Percentiles rank a stretch among this genome's conserved stretches.
These are phyloP conservation scores for Daldinia decipiens DNA, from an alignment of 495 filamentous ascomycete species.

Conservation along the genomic window DNA sequence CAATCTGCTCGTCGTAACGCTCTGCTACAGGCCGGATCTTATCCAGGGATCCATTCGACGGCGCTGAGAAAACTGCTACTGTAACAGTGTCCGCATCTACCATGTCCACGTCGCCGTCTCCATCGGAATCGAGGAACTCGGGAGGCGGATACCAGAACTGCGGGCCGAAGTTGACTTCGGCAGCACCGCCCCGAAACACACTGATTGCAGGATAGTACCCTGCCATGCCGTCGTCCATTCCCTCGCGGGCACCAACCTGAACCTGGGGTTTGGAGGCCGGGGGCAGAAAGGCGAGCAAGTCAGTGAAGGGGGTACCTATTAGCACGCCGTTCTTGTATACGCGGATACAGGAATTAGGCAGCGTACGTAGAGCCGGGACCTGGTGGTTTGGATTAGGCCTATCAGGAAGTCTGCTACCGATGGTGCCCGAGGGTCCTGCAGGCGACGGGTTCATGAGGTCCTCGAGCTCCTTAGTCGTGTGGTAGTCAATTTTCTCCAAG, in stretches of 20 bases:
- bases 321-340: slow-evolving; percentile 91
- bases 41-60: slow-evolving; percentile 18
- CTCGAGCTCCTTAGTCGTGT: slow-evolving; percentile 86
- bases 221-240: slow-evolving; percentile 89
- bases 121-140: slow-evolving; percentile 47
- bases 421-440: slow-evolving; percentile 55
- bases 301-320: slow-evolving; percentile 87
- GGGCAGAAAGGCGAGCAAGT: slow-evolving; percentile 90
- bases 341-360: slow-evolving; percentile 86
- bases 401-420: slow-evolving; percentile 55
- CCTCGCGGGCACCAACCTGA: slow-evolving; percentile 79
- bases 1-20: slow-evolving; percentile 92
- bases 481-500: slow-evolving; percentile 95
- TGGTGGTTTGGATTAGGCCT: slow-evolving; percentile 76
- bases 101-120: slow-evolving; percentile 64
- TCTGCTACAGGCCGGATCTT: slow-evolving; percentile 72
- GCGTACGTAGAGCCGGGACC: slow-evolving; percentile 75
- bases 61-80: slow-evolving; percentile 11
- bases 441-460: slow-evolving; percentile 81
- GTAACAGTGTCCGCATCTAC: slow-evolving; percentile 49
- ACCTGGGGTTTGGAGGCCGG: slow-evolving; percentile 83
- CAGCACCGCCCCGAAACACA: slow-evolving; percentile 89
- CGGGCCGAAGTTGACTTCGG: slow-evolving; percentile 89
- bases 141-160: slow-evolving; percentile 89
- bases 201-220: slow-evolving; percentile 96